These are phyloP conservation scores for Salix purpurea DNA, from an alignment of 345 rosid genomes.

Conservation along the genomic window DNA sequence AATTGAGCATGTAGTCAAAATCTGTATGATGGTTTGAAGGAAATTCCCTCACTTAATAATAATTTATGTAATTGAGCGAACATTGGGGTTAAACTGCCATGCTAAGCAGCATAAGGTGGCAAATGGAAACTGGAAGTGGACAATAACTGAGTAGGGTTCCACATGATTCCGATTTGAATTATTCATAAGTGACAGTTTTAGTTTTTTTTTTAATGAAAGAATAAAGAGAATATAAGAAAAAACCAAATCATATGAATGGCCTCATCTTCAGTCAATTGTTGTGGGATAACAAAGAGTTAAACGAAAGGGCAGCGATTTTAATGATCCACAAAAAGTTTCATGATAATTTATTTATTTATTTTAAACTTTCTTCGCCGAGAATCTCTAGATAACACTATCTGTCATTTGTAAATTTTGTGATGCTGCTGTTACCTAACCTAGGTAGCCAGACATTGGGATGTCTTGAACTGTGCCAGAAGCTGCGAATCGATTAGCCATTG, in stretches of 20 bases:
- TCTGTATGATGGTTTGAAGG: neutral
- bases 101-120: neutral
- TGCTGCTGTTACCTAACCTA: neutral
- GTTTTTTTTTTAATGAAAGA: neutral
- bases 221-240: neutral
- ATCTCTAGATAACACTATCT: neutral
- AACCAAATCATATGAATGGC: neutral
- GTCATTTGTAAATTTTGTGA: neutral
- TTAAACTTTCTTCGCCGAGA: no score
- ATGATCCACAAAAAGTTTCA: no score
- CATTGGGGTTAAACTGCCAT: neutral
- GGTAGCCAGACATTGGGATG: neutral
- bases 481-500: neutral
- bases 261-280: neutral
- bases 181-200: neutral
- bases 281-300: neutral
- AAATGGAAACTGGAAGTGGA: neutral
- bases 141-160: neutral
- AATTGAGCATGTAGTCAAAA: no score
- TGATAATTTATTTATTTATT: no score
- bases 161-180: neutral
- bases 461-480: neutral
- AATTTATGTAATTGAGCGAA: neutral
- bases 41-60: neutral
- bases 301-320: neutral